Base-by-base conservation (phyloP, 1,284 basidiomycete species). In the Leccinum griseonigrum region DNA sequence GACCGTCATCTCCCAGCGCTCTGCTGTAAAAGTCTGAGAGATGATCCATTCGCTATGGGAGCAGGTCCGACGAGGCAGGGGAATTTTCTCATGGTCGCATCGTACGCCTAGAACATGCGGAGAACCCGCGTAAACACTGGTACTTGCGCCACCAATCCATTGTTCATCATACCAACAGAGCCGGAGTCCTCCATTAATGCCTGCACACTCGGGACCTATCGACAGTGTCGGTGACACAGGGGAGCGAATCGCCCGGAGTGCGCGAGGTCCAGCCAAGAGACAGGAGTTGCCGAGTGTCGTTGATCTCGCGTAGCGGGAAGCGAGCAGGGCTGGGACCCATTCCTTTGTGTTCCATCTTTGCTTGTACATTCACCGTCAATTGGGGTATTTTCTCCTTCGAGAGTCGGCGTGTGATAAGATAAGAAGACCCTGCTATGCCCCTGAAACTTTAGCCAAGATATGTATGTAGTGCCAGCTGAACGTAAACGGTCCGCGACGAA, bases 11-110 rank as follows among this genome's bases (percentile, higher is more conserved):
- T 92, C 88, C 60, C 34, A 36, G 34, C 34, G 36, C 14, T 86
- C 86, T 5, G 77, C 67, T 1, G 87, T 86, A 68, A 91, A 90
- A 11, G 22, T 78, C 74, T 6, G 89, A 88, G 16, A 93, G 81
- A 48, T 88, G 83, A 62, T 84, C 82, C 16, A 9, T n/a, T 40
- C 16, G 16, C 36, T 40, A 16, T 16, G 38, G 16, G 38, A 34
- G 32, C 22, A 43, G n/a, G 40, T 40, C 38, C 38, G 40, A 43
- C 10, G n/a, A 43, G 40, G n/a, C 40, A 43, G 10, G 18, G 43
- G 43, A 46, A 18, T 6, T 46, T 46, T 18, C 43, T 18, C 43
- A 18, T 46, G 43, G 9, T 46, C 43, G 18, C 2, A 46, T 6
- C 43, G 43, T 46, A 46, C 43, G 43, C 43, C 43, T 2, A 46